These are phyloP conservation scores for Aspergillus asperescens DNA, from an alignment of 495 filamentous ascomycete genomes.

Conservation along the genomic window DNA sequence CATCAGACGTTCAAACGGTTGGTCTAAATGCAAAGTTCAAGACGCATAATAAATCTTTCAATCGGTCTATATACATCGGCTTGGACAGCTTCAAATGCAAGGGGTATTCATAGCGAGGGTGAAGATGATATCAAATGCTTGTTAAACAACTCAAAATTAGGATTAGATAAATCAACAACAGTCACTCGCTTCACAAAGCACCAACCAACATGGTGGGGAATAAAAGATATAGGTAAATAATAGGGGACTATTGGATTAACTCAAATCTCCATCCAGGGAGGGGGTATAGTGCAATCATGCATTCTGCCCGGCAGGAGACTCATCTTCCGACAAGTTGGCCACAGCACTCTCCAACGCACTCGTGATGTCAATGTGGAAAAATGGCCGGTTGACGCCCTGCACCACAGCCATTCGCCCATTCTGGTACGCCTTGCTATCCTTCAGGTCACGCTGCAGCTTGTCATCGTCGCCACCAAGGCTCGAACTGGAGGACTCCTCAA, in stretches of 20 bases:
- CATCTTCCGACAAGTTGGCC: constrained; percentile 51
- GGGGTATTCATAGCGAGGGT: not conserved
- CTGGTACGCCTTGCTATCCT: constrained; percentile 41
- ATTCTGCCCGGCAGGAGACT: constrained; percentile 4
- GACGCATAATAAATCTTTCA: not conserved
- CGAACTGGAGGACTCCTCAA: constrained; percentile 29
- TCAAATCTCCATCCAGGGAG: constrained; percentile 3
- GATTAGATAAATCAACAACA: not conserved
- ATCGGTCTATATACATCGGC: not conserved
- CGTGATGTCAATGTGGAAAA: constrained; percentile 94
- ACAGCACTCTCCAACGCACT: constrained; percentile 88
- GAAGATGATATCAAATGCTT: not conserved
- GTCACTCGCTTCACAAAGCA: not conserved
- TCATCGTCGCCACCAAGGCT: constrained; percentile 30
- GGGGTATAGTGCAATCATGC: not conserved
- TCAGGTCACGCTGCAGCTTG: constrained; percentile 45
- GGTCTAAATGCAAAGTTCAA: no score
- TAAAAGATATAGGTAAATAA: not conserved
- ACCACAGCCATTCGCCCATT: constrained; percentile 56
- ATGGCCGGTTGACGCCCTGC: constrained; percentile 78
- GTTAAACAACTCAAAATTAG: not conserved
- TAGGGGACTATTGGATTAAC: not conserved
- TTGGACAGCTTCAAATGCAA: not conserved
- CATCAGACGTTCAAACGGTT: no score
- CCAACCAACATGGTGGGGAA: not conserved